Percentiles rank a stretch among this genome's conserved stretches.
phyloP scores from a whole-genome alignment of 2,329 filamentous ascomycete genomes.

The Cryphonectria radicalis region DNA sequence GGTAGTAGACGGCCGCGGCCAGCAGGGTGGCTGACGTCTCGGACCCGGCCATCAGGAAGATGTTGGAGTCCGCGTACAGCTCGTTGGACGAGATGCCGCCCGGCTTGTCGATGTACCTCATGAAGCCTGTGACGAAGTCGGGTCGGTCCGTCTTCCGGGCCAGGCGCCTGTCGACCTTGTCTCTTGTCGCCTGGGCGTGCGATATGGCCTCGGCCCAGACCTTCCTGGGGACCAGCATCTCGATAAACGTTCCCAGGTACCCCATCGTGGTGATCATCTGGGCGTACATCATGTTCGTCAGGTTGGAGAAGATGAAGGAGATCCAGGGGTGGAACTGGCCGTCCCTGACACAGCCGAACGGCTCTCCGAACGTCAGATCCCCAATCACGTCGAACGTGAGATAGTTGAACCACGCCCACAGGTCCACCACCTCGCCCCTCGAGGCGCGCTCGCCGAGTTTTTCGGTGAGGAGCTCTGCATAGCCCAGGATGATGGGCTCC shows the following conservation, averaged over 20 bases:
- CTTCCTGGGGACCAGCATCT: conserved; percentile 24
- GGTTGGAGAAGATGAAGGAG: conserved; percentile 32
- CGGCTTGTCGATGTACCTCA: conserved; percentile 16
- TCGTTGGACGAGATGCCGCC: conserved; percentile 25
- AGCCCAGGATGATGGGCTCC: conserved; percentile 32
- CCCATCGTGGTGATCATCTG: conserved; percentile 30
- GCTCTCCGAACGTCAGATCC: conserved; percentile 35
- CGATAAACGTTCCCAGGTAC: conserved; percentile 23
- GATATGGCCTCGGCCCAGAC: conserved; percentile 24
- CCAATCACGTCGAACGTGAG: conserved; percentile 36
- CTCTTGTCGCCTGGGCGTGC: conserved; percentile 27
- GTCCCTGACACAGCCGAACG: conserved; percentile 33
- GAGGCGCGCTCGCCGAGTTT: conserved; percentile 30
- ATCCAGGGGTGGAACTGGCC: conserved; percentile 35
- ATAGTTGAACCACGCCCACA: conserved; percentile 36
- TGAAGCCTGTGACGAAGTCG: conserved; percentile 26
- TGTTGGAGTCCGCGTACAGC: conserved; percentile 30
- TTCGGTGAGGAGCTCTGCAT: conserved; percentile 31
- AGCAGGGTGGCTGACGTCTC: conserved; percentile 31
- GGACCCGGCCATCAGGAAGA: conserved; percentile 30
- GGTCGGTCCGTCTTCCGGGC: conserved; percentile 24
- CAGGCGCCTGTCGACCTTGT: conserved; percentile 30
- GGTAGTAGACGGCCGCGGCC: conserved; percentile 28
- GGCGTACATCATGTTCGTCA: conserved; percentile 33
- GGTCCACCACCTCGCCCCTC: conserved; percentile 30